Conservation (phyloP, 208 protist species). For the Acanthamoeba healyi region DNA sequence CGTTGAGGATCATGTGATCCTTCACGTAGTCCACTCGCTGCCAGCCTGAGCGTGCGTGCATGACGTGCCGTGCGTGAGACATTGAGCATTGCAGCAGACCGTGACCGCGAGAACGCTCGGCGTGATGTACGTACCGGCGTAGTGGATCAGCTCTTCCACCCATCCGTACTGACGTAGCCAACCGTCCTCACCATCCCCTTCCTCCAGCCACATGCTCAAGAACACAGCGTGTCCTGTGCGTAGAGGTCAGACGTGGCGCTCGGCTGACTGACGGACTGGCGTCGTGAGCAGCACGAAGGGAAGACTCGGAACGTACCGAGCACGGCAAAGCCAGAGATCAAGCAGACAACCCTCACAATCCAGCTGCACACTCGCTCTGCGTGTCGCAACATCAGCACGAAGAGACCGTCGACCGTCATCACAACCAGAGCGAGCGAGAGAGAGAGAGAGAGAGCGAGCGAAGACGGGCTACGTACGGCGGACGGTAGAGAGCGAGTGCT, state of each 20-base stretch:
- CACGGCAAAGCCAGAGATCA: not conserved
- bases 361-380: not conserved
- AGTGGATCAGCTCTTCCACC: not conserved
- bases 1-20: conserved; percentile 3
- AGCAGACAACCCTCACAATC: not conserved
- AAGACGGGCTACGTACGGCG: not conserved
- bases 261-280: too few relatives aligned
- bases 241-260: too few relatives aligned
- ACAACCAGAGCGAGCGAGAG: not conserved
- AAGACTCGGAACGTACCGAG: not conserved
- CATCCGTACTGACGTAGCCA: not conserved
- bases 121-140: not conserved
- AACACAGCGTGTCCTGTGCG: not conserved
- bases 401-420: not conserved
- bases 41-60: conserved; percentile 4
- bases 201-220: not conserved
- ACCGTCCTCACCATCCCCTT: not conserved
- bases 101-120: not conserved
- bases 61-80: not conserved
- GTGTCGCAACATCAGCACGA: not conserved
- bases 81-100: too few relatives aligned
- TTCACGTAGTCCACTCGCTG: conserved; percentile 17
- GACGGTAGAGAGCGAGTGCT: not conserved
- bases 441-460: not conserved
- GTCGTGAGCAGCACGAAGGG: too few relatives aligned